These are phyloP conservation scores for Penicillium sp. DNA, from an alignment of 2,329 filamentous ascomycete genomes.

Conservation along the genomic window DNA sequence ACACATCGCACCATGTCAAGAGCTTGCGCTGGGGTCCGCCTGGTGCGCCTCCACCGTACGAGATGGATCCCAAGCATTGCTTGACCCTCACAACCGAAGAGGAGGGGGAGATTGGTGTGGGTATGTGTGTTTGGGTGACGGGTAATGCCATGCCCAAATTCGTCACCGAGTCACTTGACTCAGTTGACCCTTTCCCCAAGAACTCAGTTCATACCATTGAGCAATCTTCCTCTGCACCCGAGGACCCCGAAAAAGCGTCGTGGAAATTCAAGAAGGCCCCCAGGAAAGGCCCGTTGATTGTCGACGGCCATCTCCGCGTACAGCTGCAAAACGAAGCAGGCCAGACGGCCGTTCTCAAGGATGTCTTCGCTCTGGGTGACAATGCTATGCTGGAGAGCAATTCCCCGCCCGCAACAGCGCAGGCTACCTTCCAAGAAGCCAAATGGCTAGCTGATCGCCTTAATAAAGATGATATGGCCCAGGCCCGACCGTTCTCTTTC, in stretches of 20 bases:
- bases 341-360: constrained; percentile 45
- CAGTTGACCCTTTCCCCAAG: constrained; percentile 34
- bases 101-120: constrained; percentile 56
- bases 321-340: constrained; percentile 45
- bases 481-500: constrained; percentile 49
- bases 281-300: constrained; percentile 50
- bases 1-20: constrained; percentile 57
- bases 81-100: constrained; percentile 55
- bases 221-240: constrained; percentile 8
- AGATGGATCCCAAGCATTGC: constrained; percentile 44
- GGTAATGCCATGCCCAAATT: constrained; percentile 39
- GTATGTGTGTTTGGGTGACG: constrained; percentile 58
- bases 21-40: constrained; percentile 52
- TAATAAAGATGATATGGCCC: constrained; percentile 47
- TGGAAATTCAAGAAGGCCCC: constrained; percentile 53
- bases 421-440: constrained; percentile 58
- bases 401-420: constrained; percentile 55
- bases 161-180: constrained; percentile 26
- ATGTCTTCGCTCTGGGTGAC: constrained; percentile 56
- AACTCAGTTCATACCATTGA: constrained; percentile 29
- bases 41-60: constrained; percentile 31
- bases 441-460: constrained; percentile 54
- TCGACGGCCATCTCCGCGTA: constrained; percentile 55
- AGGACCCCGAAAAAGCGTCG: constrained; percentile 16
- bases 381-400: constrained; percentile 53